Evolutionary conservation across 345 rosid genomes (phyloP).

Genomic region (Iberis pinnata): DNA sequence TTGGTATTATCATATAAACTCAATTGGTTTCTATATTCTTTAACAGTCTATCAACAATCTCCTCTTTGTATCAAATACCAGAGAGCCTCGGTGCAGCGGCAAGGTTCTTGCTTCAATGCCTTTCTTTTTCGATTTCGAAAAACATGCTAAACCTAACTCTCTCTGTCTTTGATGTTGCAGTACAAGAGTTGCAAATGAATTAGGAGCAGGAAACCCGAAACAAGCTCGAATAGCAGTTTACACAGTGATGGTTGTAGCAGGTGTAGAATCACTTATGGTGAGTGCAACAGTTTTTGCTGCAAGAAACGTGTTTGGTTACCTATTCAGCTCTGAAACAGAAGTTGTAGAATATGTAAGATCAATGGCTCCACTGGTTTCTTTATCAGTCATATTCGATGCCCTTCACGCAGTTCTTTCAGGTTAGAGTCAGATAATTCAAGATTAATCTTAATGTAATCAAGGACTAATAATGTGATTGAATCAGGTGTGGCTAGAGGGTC

Average conservation of each 20-base stretch:
- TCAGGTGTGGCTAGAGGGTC: conserved; percentile 35
- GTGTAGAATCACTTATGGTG: conserved; percentile 25
- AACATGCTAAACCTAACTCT: neutral
- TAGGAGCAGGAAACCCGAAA: conserved; percentile 34
- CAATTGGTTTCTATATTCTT: neutral
- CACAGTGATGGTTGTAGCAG: conserved; percentile 25
- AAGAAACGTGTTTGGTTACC: conserved; percentile 32
- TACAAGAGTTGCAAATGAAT: conserved; percentile 52
- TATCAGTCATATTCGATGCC: conserved; percentile 31
- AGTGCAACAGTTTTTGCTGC: conserved; percentile 19
- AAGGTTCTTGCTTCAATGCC: conserved; percentile 34
- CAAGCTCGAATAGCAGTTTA: conserved; percentile 26
- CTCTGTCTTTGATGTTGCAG: conserved; percentile 24
- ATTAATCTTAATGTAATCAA: neutral
- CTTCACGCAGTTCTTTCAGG: conserved; percentile 30
- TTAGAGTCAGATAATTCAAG: neutral
- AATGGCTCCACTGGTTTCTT: conserved; percentile 26
- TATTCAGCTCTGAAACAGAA: conserved; percentile 30
- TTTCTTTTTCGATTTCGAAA: neutral
- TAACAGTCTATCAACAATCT: conserved; percentile 51
- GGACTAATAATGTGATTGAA: neutral
- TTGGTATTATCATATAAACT: neutral
- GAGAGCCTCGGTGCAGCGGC: conserved; percentile 57
- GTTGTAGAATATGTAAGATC: conserved; percentile 29
- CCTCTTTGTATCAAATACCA: conserved; percentile 49